Evolutionary conservation across 768 basidiomycete species (phyloP), one percentile per base, ranked within the genome.

Genomic region (Sistotremastrum suecicum): DNA sequence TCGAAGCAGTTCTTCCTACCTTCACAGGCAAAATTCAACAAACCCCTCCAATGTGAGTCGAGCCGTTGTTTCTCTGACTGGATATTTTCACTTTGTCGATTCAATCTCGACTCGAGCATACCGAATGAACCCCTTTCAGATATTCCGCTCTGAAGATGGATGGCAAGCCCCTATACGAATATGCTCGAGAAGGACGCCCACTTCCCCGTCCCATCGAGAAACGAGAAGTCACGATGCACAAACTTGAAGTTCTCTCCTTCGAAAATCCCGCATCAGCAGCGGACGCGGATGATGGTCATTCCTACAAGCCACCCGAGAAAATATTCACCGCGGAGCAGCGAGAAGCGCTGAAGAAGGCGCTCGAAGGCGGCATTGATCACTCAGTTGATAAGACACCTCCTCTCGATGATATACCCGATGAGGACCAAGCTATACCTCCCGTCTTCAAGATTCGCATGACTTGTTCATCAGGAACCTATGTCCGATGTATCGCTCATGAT

Each of bases 81-180:
- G 9, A 47, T 6, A 30, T 41, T 32, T 47, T 36, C 9, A 46
- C 30, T 38, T 20, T 38, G 36, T 43, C 41, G 42, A 42, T 33
- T 36, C 9, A 20, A 20, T 28, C 40, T 29, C n/a, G 1, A 37
- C 1, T 7, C 28, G 44, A 41, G 46, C 50, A 48, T 47, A 46
- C 44, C 48, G 39, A 46, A 45, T 11, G 47, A 7, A 3, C 37
- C 5, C 12, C 3, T 37, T 42, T 31, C 58, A 97, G 94, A 58
- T 99, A 92, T 64, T 98, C 95, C 7, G 95, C 95, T 2, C 70
- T 98, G 34, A 98, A 98, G 63, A 98, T 98, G 92, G 91, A 98
- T 53, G 95, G 95, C 1, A 87, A 75, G 60, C 89, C 89, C 0
- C 61, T 98, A 34, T 89, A 98, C 60, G 92, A 98, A 54, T 99